phyloP scores from a whole-genome alignment of 805 yeast species.

The Candida berthetii region DNA sequence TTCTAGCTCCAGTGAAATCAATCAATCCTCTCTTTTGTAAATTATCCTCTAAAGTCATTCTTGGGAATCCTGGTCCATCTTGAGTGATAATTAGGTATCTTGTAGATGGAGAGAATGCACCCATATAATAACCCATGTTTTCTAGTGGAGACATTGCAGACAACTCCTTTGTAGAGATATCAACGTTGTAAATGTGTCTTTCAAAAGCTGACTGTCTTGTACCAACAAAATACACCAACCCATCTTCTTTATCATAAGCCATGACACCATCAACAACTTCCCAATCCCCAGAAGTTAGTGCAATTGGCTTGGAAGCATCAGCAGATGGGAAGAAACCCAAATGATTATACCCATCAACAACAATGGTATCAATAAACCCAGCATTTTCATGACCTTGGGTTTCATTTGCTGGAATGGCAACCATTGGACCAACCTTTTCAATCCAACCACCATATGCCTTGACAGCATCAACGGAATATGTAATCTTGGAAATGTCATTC shows the following conservation, averaged over 20 bases:
- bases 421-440: slow-evolving; percentile 39
- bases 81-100: slow-evolving; percentile 38
- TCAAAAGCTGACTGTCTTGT: slow-evolving; percentile 45
- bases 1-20: slow-evolving; percentile 12
- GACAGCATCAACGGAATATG: slow-evolving; percentile 37
- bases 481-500: slow-evolving; percentile 23
- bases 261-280: slow-evolving; percentile 44
- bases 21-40: slow-evolving; percentile 5
- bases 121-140: slow-evolving; percentile 39
- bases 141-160: slow-evolving; percentile 24
- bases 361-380: slow-evolving; percentile 64
- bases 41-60: slow-evolving; percentile 7
- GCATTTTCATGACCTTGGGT: slow-evolving; percentile 20
- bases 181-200: slow-evolving; percentile 51
- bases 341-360: slow-evolving; percentile 50
- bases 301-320: slow-evolving; percentile 29
- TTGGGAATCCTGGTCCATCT: slow-evolving; percentile 18
- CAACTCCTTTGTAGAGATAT: slow-evolving; percentile 23
- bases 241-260: slow-evolving; percentile 39
- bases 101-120: slow-evolving; percentile 51
- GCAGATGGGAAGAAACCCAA: slow-evolving; percentile 52
- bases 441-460: slow-evolving; percentile 49
- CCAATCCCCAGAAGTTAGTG: slow-evolving; percentile 42
- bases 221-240: slow-evolving; percentile 48
- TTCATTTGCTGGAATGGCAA: slow-evolving; percentile 29